phyloP scores from a whole-genome alignment of 441 rosid species.

The Populus hybrid region DNA sequence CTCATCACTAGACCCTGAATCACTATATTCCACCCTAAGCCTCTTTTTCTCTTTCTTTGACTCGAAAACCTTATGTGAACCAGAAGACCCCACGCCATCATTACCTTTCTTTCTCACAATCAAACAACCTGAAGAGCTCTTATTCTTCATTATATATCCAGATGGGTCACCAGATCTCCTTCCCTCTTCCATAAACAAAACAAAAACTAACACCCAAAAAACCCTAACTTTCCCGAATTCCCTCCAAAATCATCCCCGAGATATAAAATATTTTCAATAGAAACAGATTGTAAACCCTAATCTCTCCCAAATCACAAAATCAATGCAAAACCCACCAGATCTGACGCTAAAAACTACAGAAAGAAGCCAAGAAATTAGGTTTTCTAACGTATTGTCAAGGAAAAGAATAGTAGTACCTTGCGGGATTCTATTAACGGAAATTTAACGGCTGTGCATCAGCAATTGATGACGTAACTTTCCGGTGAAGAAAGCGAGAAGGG shows the following conservation, averaged over 20 bases:
- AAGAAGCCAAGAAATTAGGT: neutral
- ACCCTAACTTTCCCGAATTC: conserved; percentile 30
- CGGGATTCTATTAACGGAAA: conserved; percentile 19
- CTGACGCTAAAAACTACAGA: conserved; percentile 26
- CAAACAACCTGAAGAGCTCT: conserved; percentile 61
- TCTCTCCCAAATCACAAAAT: conserved; percentile 25
- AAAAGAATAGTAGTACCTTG: conserved; percentile 21
- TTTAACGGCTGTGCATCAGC: conserved; percentile 11
- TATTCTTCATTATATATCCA: conserved; percentile 47
- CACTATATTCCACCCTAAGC: conserved; percentile 54
- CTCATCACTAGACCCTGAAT: conserved; percentile 78
- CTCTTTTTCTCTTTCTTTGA: conserved; percentile 58
- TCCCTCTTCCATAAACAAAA: conserved; percentile 55
- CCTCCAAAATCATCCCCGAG: conserved; percentile 28
- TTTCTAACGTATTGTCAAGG: conserved; percentile 15
- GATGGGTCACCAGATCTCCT: conserved; percentile 69
- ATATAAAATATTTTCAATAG: conserved; percentile 15
- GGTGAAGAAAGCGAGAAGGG: conserved; percentile 34
- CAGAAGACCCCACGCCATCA: conserved; percentile 42
- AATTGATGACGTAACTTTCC: conserved; percentile 41
- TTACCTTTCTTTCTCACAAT: conserved; percentile 52
- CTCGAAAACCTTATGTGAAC: conserved; percentile 33
- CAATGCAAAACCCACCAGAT: conserved; percentile 42
- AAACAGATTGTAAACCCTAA: conserved; percentile 26
- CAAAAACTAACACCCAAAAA: conserved; percentile 14